Conservation (phyloP, 345 rosid species). For the Clausena lansium region DNA sequence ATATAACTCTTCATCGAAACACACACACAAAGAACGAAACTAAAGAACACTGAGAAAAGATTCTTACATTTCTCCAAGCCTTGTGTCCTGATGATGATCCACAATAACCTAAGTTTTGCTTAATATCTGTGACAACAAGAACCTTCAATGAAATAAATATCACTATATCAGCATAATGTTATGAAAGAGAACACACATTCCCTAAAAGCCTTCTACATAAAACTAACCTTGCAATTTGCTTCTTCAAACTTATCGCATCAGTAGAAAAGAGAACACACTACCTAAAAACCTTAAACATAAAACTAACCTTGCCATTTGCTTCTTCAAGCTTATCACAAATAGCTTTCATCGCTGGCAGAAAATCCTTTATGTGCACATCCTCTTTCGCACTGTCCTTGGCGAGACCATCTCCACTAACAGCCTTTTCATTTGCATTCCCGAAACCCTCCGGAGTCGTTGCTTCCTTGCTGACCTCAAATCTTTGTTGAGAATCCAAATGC, state of each 20-base stretch:
- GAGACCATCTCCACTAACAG: slow-evolving; percentile 32
- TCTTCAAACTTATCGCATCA: slow-evolving; percentile 62
- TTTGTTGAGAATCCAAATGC: slow-evolving; percentile 73
- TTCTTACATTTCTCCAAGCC: slow-evolving; percentile 83
- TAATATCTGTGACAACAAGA: slow-evolving; percentile 85
- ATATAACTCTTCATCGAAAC: not conserved
- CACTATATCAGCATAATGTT: slow-evolving; percentile 2
- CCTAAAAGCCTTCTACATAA: slow-evolving; percentile 10
- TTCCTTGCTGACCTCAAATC: slow-evolving; percentile 66
- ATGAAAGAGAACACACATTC: not conserved
- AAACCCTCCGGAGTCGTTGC: slow-evolving; percentile 30
- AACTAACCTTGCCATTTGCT: slow-evolving; percentile 68
- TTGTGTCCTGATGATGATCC: slow-evolving; percentile 58
- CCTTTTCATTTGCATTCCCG: slow-evolving; percentile 35
- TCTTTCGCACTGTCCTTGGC: slow-evolving; percentile 42
- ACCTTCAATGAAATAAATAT: slow-evolving; percentile 54
- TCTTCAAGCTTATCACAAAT: slow-evolving; percentile 78
- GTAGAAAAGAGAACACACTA: slow-evolving; percentile 20
- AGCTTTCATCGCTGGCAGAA: slow-evolving; percentile 77
- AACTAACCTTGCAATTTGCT: slow-evolving; percentile 66
- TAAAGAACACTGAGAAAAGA: not conserved
- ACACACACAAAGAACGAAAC: not conserved
- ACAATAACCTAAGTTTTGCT: slow-evolving; percentile 71
- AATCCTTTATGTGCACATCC: slow-evolving; percentile 70
- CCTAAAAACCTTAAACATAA: slow-evolving; percentile 14